phyloP scores from a whole-genome alignment of 192 early-diverging fungal genomes.

The Fimicolochytrium jonesii region DNA sequence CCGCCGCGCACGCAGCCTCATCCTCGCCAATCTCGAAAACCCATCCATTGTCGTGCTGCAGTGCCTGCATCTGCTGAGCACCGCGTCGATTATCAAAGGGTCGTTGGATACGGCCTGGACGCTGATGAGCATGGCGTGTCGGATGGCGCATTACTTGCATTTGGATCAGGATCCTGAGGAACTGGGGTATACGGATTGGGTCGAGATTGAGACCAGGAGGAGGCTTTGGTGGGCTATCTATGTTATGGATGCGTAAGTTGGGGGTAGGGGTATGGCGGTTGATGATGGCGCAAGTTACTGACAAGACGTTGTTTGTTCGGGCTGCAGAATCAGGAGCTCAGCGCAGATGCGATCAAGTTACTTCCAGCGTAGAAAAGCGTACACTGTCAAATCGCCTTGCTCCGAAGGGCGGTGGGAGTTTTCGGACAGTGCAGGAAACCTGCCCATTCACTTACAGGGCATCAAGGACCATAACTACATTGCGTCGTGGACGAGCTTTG shows the following conservation, averaged over 20 bases:
- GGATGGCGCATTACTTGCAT: slow-evolving; percentile 16
- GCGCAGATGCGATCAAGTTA: neutral
- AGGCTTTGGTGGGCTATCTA: slow-evolving; percentile 17
- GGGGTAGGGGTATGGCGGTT: neutral
- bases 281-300: neutral
- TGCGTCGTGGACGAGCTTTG: neutral
- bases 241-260: slow-evolving; percentile 9
- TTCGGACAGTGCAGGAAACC: slow-evolving; percentile 5
- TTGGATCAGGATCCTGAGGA: slow-evolving; percentile 21
- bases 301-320: neutral
- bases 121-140: slow-evolving; percentile 15
- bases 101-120: slow-evolving; percentile 21
- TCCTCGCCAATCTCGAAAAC: slow-evolving; percentile 17
- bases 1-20: slow-evolving; percentile 12
- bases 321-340: slow-evolving; percentile 1
- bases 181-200: slow-evolving; percentile 14
- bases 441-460: slow-evolving; percentile 10
- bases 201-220: slow-evolving; percentile 16
- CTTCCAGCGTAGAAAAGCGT: neutral
- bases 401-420: slow-evolving; percentile 19
- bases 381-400: neutral
- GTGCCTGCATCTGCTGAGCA: neutral
- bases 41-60: slow-evolving; percentile 22
- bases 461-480: neutral
- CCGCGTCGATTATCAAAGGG: slow-evolving; percentile 6